Evolutionary conservation across 345 rosid genomes (phyloP).

Genomic region (Syzygium aromaticum): DNA sequence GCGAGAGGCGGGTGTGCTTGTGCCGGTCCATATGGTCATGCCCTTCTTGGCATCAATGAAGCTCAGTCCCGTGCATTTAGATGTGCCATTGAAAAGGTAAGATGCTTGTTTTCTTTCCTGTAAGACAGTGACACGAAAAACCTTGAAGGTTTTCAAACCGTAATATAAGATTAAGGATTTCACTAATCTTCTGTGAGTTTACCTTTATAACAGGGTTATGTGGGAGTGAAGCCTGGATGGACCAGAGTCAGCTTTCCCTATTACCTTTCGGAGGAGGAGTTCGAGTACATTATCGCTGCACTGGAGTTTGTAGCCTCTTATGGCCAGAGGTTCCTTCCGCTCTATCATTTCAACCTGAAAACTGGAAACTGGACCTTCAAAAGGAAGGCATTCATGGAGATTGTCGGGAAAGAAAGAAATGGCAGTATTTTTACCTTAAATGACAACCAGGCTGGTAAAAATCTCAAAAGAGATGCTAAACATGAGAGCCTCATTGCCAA

Average conservation of each 20-base stretch:
- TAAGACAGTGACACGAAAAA: not conserved
- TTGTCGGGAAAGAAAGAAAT: not conserved
- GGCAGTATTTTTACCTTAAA: not conserved
- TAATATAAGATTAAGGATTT: not conserved
- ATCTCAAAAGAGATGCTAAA: not conserved
- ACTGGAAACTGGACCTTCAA: constrained; percentile 38
- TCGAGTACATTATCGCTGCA: constrained; percentile 41
- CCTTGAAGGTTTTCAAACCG: not conserved
- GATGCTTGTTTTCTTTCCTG: not conserved
- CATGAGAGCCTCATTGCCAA: not conserved
- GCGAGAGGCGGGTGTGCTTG: constrained; percentile 61
- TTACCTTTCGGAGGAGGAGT: constrained; percentile 45
- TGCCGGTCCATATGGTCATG: constrained; percentile 62
- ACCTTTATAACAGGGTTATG: constrained; percentile 25
- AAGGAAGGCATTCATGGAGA: constrained; percentile 11
- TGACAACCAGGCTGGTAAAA: not conserved
- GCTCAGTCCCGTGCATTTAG: constrained; percentile 18
- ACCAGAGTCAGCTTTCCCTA: constrained; percentile 63
- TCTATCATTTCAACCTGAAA: constrained; percentile 31
- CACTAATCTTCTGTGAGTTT: not conserved
- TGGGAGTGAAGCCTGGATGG: constrained; percentile 53
- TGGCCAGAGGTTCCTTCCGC: constrained; percentile 42
- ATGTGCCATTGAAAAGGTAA: constrained; percentile 35
- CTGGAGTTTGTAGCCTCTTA: constrained; percentile 35
- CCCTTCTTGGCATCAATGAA: constrained; percentile 23